A percentile compares a stretch with the other conserved stretches of the same genome.
Conservation (phyloP, 2,329 filamentous ascomycete genomes). For the Phaeosphaeriaceae sp. region DNA sequence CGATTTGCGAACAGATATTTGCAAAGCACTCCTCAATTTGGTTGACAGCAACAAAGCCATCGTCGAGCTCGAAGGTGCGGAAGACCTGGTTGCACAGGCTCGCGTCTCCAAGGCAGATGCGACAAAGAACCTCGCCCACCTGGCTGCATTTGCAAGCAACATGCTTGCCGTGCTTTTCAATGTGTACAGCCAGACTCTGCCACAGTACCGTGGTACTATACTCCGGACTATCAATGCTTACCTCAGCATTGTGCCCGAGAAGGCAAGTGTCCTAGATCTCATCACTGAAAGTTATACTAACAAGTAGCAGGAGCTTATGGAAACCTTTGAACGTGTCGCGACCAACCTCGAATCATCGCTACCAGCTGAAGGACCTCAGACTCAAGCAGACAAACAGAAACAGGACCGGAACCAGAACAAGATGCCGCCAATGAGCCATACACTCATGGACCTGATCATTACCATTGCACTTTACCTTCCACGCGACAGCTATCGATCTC, state of each 20-base stretch:
- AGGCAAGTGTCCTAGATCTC: conserved; percentile 29
- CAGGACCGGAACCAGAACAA: conserved; percentile 67
- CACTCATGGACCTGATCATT: conserved; percentile 94
- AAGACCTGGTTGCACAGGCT: conserved; percentile 78
- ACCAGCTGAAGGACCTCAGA: conserved; percentile 64
- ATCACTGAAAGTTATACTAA: too few relatives aligned
- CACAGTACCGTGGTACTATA: conserved; percentile 88
- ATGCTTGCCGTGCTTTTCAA: conserved; percentile 98
- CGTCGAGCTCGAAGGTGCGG: conserved; percentile 69
- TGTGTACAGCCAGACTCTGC: conserved; percentile 95
- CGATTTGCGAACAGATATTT: conserved; percentile 85
- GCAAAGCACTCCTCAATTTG: conserved; percentile 81
- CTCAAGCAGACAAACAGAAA: conserved; percentile 69
- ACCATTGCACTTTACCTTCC: conserved; percentile 95
- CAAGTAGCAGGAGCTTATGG: conserved; percentile 69
- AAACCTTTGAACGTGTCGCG: conserved; percentile 87
- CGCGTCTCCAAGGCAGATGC: conserved; percentile 78
- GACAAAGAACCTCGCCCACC: conserved; percentile 79
- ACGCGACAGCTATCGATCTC: conserved; percentile 78
- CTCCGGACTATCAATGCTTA: conserved; percentile 95
- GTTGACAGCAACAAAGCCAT: conserved; percentile 93
- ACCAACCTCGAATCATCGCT: conserved; percentile 81
- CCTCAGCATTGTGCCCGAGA: conserved; percentile 81
- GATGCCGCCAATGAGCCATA: conserved; percentile 92
- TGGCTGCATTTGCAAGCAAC: conserved; percentile 82